Evolutionary conservation across 176 grass and related monocot species (phyloP).

Genomic region (Paspalum notatum): DNA sequence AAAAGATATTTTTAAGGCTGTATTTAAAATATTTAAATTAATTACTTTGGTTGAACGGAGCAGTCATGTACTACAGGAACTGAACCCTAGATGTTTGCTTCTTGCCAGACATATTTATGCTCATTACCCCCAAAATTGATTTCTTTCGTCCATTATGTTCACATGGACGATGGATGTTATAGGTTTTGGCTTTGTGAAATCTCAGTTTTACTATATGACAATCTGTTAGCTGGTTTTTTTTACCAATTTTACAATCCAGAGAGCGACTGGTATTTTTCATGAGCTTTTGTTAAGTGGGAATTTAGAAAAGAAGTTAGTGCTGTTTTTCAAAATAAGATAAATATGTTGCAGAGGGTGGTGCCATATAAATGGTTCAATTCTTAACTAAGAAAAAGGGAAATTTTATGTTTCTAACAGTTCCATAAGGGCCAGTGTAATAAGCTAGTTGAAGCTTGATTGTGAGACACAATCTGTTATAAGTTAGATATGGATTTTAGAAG

Average conservation of each 20-base stretch:
- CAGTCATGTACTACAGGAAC: background rate
- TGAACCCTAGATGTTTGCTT: conserved; percentile 6
- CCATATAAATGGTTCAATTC: conserved; percentile 8
- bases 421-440: background rate
- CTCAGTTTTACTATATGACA: background rate
- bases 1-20: background rate
- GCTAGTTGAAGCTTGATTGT: conserved; percentile 13
- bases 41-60: background rate
- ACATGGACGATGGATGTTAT: background rate
- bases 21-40: background rate
- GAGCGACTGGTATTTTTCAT: background rate
- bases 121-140: background rate
- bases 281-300: background rate
- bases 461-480: conserved; percentile 1
- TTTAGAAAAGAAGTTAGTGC: background rate
- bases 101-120: background rate
- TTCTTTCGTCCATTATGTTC: background rate
- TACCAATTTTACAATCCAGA: background rate
- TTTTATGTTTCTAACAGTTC: background rate
- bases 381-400: background rate
- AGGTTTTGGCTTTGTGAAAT: conserved; percentile 22
- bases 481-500: background rate
- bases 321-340: conserved; percentile 24
- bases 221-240: background rate
- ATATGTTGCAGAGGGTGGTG: background rate